Conservation (phyloP, 208 protist species). For the Borovskyia barvae region DNA sequence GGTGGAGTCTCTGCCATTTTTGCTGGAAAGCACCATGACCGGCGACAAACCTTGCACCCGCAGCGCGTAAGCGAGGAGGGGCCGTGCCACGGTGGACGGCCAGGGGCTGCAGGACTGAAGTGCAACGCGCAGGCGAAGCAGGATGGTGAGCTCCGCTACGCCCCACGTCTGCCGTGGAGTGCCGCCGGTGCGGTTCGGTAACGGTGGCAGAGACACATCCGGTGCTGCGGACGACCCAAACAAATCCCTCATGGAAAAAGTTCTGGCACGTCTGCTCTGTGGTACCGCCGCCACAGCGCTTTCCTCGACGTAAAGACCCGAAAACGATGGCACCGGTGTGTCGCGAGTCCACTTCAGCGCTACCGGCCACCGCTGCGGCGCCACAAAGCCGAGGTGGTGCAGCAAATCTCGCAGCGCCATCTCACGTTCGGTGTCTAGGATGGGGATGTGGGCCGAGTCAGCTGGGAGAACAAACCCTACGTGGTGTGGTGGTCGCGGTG, state of each 20-base stretch:
- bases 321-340: too few species aligned
- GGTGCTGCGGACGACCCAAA: too few species aligned
- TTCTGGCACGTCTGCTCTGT: too few species aligned
- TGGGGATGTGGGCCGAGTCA: background rate
- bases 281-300: too few species aligned
- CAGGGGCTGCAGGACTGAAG: constrained; percentile 23
- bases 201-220: too few species aligned
- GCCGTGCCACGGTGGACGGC: constrained; percentile 2
- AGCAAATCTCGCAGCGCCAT: constrained; percentile 2
- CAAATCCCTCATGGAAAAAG: too few species aligned
- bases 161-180: background rate
- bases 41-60: background rate
- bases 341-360: constrained; percentile 3
- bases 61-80: constrained; percentile 14
- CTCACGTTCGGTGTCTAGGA: constrained; percentile 1
- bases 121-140: constrained; percentile 11
- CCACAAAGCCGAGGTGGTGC: constrained; percentile 10
- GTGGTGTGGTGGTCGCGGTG: too few species aligned
- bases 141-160: constrained; percentile 1
- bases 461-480: too few species aligned
- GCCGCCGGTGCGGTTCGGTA: background rate
- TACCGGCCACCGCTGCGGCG: constrained; percentile 13
- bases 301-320: too few species aligned
- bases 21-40: too few species aligned
- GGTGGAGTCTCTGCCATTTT: too few species aligned